Percentiles rank a stretch among this genome's conserved stretches.
Conservation (phyloP, 2,329 filamentous ascomycete genomes). For the Microsporum canis region DNA sequence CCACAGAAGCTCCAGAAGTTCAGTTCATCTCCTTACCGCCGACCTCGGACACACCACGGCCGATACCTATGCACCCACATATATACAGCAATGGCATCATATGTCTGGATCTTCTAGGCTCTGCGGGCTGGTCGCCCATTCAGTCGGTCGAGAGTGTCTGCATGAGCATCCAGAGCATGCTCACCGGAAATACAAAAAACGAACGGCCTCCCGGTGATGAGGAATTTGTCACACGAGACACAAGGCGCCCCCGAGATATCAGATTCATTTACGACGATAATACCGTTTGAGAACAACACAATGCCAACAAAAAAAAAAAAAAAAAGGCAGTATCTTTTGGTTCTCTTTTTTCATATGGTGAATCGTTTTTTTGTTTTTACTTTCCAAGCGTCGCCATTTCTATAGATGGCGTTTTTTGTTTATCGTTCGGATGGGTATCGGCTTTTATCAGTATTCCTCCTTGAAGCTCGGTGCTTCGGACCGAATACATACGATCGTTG, state of each 20-base stretch:
- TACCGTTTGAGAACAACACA: neutral
- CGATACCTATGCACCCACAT: constrained; percentile 89
- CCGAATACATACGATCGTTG: neutral
- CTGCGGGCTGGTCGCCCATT: constrained; percentile 86
- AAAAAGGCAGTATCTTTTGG: neutral
- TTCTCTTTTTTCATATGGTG: neutral
- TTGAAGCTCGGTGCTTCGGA: neutral
- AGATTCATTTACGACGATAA: constrained; percentile 92
- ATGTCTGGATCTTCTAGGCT: constrained; percentile 82
- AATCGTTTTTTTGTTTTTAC: neutral
- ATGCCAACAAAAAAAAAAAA: neutral
- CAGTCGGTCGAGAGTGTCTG: constrained; percentile 95
- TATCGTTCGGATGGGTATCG: neutral
- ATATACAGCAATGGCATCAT: constrained; percentile 99
- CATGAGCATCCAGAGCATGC: constrained; percentile 96
- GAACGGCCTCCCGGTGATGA: constrained; percentile 84
- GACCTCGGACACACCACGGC: constrained; percentile 33
- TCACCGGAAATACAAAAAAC: constrained; percentile 86
- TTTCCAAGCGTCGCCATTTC: neutral
- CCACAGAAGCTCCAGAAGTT: constrained; percentile 81
- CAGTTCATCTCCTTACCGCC: constrained; percentile 58
- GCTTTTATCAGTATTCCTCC: neutral
- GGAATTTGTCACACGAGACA: constrained; percentile 74
- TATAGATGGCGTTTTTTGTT: neutral
- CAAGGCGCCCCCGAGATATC: constrained; percentile 72